phyloP scores from a whole-genome alignment of 371 early-diverging fungal species.

The Mucor mucedo region DNA sequence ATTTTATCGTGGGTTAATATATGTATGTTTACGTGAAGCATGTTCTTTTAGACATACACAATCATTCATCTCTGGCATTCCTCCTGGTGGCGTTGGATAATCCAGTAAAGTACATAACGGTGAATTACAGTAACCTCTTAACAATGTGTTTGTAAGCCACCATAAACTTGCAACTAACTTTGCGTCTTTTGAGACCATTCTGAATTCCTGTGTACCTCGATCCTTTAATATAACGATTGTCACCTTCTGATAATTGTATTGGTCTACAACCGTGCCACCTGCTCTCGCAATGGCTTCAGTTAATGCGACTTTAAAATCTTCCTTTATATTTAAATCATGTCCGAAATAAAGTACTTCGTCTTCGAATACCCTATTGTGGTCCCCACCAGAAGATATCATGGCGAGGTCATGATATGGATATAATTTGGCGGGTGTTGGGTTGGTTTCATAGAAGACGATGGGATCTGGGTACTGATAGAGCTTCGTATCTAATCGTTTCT shows the following conservation, averaged over 20 bases:
- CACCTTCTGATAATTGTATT: slow-evolving; percentile 38
- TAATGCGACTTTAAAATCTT: slow-evolving; percentile 34
- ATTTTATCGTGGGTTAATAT: too few species aligned
- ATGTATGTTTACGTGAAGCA: too few species aligned
- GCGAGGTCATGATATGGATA: slow-evolving; percentile 12
- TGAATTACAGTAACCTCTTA: slow-evolving; percentile 34
- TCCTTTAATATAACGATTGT: slow-evolving; percentile 66
- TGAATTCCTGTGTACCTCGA: slow-evolving; percentile 58
- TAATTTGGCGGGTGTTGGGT: slow-evolving; percentile 8
- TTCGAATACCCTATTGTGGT: slow-evolving; percentile 7
- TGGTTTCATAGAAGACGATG: slow-evolving; percentile 9
- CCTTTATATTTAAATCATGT: slow-evolving; percentile 20
- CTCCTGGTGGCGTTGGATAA: slow-evolving; percentile 60
- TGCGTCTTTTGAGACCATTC: slow-evolving; percentile 62
- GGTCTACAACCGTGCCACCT: slow-evolving; percentile 54
- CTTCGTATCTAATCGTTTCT: slow-evolving; percentile 1
- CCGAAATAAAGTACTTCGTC: slow-evolving; percentile 38
- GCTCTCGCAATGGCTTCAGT: slow-evolving; percentile 32
- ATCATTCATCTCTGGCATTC: slow-evolving; percentile 55
- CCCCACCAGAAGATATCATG: background rate
- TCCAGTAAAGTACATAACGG: slow-evolving; percentile 57
- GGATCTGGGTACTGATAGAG: slow-evolving; percentile 17
- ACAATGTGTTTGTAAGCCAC: slow-evolving; percentile 61
- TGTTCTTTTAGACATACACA: slow-evolving; percentile 19
- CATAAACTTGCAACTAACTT: slow-evolving; percentile 68